These are phyloP conservation scores for Fomes fomentarius DNA, from an alignment of 1,284 basidiomycete genomes.

Conservation along the genomic window DNA sequence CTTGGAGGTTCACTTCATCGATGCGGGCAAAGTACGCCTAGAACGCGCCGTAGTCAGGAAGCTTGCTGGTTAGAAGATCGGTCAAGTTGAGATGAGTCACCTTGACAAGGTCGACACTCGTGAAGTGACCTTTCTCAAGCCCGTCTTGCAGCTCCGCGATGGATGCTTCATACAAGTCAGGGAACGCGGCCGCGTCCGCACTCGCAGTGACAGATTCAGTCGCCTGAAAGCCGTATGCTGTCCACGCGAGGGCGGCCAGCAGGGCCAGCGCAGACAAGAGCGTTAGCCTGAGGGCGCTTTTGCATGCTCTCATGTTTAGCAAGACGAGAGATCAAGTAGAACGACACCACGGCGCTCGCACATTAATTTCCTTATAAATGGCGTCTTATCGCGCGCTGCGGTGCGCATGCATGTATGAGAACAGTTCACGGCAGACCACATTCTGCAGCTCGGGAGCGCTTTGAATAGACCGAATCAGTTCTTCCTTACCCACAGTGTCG, in stretches of 20 bases:
- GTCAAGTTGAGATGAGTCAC: constrained; percentile 30
- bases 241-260: not conserved
- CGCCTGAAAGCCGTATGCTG: not conserved
- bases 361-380: too few species aligned
- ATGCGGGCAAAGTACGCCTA: constrained; percentile 73
- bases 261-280: not conserved
- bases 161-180: constrained; percentile 68
- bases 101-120: constrained; percentile 68
- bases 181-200: constrained; percentile 31
- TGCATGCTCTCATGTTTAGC: too few species aligned
- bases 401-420: too few species aligned
- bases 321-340: too few species aligned
- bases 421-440: too few species aligned
- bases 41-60: not conserved
- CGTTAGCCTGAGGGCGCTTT: not conserved
- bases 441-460: not conserved
- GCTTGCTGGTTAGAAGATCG: not conserved
- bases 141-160: constrained; percentile 54
- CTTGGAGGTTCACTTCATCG: constrained; percentile 70
- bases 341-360: too few species aligned
- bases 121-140: constrained; percentile 51
- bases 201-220: too few species aligned
- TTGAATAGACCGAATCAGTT: not conserved
- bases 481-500: not conserved
- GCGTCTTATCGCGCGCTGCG: too few species aligned